Percentiles rank a stretch among this genome's conserved stretches.
Conservation (phyloP, 208 protist genomes). For the Spongospora subterranea region DNA sequence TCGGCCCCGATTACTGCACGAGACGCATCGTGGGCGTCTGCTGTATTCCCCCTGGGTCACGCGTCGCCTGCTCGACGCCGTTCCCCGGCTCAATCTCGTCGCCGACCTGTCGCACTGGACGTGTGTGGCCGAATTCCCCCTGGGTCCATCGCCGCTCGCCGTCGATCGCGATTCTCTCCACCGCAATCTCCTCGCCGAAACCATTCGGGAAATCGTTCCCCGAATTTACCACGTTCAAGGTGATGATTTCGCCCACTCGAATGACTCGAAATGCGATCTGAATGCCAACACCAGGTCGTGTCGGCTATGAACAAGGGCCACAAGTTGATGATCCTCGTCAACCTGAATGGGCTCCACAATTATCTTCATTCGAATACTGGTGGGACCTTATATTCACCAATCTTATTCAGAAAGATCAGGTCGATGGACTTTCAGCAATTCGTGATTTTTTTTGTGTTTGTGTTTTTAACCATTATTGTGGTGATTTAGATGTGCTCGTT, state of each 20-base stretch:
- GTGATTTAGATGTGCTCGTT: background rate
- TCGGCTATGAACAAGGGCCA: slow-evolving; percentile 13
- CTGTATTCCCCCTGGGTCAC: slow-evolving; percentile 51
- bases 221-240: slow-evolving; percentile 21
- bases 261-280: background rate
- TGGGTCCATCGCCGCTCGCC: background rate
- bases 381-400: background rate
- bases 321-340: slow-evolving; percentile 26
- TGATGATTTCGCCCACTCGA: no score
- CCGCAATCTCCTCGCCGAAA: background rate
- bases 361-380: slow-evolving; percentile 3
- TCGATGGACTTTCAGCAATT: background rate
- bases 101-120: slow-evolving; percentile 44
- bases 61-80: background rate
- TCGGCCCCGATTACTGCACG: background rate
- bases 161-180: background rate
- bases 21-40: slow-evolving; percentile 32
- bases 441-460: background rate
- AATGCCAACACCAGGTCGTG: slow-evolving; percentile 2
- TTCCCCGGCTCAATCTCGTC: background rate
- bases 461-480: background rate
- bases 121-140: background rate
- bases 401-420: slow-evolving; percentile 4
- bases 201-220: background rate
- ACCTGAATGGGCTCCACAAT: background rate